These are phyloP conservation scores for Phanerodontia chrysosporium DNA, from an alignment of 768 basidiomycete species.

Conservation along the genomic window DNA sequence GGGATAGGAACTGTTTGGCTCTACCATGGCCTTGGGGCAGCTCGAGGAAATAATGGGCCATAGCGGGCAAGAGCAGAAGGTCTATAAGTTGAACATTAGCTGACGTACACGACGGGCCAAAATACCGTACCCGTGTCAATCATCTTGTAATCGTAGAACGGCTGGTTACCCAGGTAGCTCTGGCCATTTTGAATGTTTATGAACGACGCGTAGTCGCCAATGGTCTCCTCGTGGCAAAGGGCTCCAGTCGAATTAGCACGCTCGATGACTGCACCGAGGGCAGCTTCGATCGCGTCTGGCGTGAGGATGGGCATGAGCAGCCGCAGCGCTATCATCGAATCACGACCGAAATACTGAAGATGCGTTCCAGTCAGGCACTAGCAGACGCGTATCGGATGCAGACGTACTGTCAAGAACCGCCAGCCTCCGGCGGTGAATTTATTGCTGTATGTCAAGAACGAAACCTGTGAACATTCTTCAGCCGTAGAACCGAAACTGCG, in stretches of 20 bases:
- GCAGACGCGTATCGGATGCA: neutral
- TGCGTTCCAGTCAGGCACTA: conserved; percentile 16
- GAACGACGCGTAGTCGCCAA: conserved; percentile 10
- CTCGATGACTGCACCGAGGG: conserved; percentile 38
- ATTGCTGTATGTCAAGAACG: conserved; percentile 36
- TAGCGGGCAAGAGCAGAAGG: conserved; percentile 36
- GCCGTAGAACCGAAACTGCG: neutral
- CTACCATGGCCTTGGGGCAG: conserved; percentile 37
- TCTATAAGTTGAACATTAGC: conserved; percentile 17
- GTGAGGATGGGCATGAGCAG: conserved; percentile 38
- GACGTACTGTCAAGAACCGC: conserved; percentile 39
- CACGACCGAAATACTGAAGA: conserved; percentile 26
- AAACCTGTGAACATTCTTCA: conserved; percentile 21
- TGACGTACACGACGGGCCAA: neutral
- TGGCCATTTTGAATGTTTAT: conserved; percentile 36
- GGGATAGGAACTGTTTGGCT: conserved; percentile 29
- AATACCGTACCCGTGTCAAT: conserved; percentile 32
- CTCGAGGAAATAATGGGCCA: conserved; percentile 41
- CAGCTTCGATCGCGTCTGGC: conserved; percentile 36
- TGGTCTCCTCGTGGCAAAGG: conserved; percentile 23
- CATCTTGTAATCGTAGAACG: conserved; percentile 41
- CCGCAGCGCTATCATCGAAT: conserved; percentile 38
- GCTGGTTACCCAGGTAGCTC: conserved; percentile 34
- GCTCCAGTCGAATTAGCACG: conserved; percentile 35
- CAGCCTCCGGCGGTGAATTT: conserved; percentile 43